Evolutionary conservation across 768 basidiomycete species (phyloP), one percentile per base, ranked within the genome.

Genomic region (Leccinum disarticulatum): DNA sequence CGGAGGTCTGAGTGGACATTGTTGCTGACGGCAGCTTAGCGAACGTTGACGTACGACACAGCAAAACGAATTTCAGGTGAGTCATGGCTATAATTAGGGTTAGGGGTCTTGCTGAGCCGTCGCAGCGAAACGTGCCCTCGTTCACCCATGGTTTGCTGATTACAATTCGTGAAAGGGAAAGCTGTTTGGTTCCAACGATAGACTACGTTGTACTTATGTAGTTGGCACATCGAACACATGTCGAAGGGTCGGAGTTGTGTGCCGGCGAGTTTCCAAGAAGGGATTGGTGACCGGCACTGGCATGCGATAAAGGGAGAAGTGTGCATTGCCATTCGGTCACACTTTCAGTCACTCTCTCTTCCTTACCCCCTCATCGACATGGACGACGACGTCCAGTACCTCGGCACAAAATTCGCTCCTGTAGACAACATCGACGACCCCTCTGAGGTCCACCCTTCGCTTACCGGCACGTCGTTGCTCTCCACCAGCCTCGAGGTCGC

Each of bases 41-140:
- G 80, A 64, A 88, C 86, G 27, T 74, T 97, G 63, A 86, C 86
- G 6, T 98, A 95, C 72, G 94, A 98, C 73, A 90, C 92, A 0
- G 87, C 93, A 27, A 90, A 90, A 70, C 88, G 95, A 49, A 94
- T 98, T 70, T 97, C 95, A 53, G 93, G 93, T 92, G 70, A 63
- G 85, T 57, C 54, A 11, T 25, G 28, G 38, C 6, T 14, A 27
- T 15, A 9, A n/a, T 31, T 54, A 35, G 35, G 47, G 53, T 31
- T 43, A 9, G 49, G 33, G 33, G n/a, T 49, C 30, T 28, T 62
- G 38, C 48, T 61, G 52, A 50, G 46, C 56, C 50, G 10, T 47
- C 38, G 8, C 49, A 83, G 87, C 87, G 52, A 87, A 87, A 75
- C 83, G 87, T 61, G 81, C 79, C 4, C 74, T 83, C 6, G 63